A percentile compares a stretch with the other conserved stretches of the same genome.
These are phyloP conservation scores for Suillus plorans DNA, from an alignment of 768 basidiomycete species.

Conservation along the genomic window DNA sequence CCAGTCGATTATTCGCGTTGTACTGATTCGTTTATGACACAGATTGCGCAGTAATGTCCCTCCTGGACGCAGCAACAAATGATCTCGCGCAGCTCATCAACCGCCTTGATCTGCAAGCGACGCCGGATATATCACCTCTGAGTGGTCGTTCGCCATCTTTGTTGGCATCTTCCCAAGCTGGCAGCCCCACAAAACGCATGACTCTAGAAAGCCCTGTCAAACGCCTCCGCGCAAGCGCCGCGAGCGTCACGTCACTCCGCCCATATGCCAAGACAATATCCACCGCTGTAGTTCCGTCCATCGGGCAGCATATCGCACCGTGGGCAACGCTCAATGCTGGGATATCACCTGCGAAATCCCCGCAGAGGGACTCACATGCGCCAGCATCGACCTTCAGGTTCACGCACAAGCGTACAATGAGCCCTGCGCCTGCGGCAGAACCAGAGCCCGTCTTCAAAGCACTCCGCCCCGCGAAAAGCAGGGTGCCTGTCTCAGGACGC, in stretches of 20 bases:
- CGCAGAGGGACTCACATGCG: constrained; percentile 27
- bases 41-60: constrained; percentile 55
- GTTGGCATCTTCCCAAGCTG: constrained; percentile 23
- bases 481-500: constrained; percentile 18
- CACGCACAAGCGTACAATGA: constrained; percentile 54
- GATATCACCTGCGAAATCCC: constrained; percentile 38
- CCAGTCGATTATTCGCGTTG: not conserved
- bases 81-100: constrained; percentile 79
- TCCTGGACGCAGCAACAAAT: constrained; percentile 78
- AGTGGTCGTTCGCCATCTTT: constrained; percentile 20
- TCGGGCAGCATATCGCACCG: constrained; percentile 62
- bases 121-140: constrained; percentile 50
- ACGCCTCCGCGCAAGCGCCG: constrained; percentile 33
- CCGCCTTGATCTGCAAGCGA: constrained; percentile 78
- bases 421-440: constrained; percentile 58
- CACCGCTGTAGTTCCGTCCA: constrained; percentile 18
- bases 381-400: constrained; percentile 21
- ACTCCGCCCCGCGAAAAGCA: constrained; percentile 46
- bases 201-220: constrained; percentile 38
- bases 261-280: constrained; percentile 45
- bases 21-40: constrained; percentile 7
- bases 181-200: constrained; percentile 31
- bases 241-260: constrained; percentile 48
- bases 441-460: constrained; percentile 60
- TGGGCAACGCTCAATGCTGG: constrained; percentile 50